Conservation (phyloP, 805 yeast species). For the Yueomyces sinensis region DNA sequence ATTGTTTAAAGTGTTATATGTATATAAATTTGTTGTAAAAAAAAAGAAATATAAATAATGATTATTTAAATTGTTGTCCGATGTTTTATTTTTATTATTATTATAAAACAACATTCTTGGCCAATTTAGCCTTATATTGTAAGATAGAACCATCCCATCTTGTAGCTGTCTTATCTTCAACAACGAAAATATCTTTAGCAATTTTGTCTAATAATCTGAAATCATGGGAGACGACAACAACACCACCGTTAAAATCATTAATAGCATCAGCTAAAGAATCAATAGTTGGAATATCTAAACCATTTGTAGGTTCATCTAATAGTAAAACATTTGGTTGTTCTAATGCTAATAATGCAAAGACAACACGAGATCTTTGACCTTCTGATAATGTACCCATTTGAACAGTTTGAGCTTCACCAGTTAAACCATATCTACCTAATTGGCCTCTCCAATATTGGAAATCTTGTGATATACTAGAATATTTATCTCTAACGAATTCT, state of each 20-base stretch:
- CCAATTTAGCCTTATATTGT: slow-evolving; percentile 88
- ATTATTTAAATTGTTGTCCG: no score
- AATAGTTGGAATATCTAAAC: slow-evolving; percentile 95
- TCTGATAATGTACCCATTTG: slow-evolving; percentile 97
- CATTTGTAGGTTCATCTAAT: slow-evolving; percentile 99
- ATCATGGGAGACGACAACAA: slow-evolving; percentile 96
- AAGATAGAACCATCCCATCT: slow-evolving; percentile 91
- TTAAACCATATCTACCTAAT: slow-evolving; percentile 94
- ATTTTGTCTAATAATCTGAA: slow-evolving; percentile 95
- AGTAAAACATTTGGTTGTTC: slow-evolving; percentile 90
- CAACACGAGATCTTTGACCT: slow-evolving; percentile 99
- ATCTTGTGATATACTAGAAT: slow-evolving; percentile 83
- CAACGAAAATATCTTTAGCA: slow-evolving; percentile 94
- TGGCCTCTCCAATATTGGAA: slow-evolving; percentile 98
- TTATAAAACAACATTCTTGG: slow-evolving; percentile 72
- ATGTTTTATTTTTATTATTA: no score
- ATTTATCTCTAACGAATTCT: slow-evolving; percentile 94
- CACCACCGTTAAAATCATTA: slow-evolving; percentile 92
- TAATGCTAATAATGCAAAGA: slow-evolving; percentile 87
- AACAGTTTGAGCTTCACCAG: slow-evolving; percentile 98
- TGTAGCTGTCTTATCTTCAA: slow-evolving; percentile 90
- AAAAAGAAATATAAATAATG: no score
- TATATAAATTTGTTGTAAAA: no score
- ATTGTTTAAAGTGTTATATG: no score
- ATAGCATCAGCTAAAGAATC: slow-evolving; percentile 97